phyloP scores from a whole-genome alignment of 495 filamentous ascomycete genomes.

The Parathielavia appendiculata region DNA sequence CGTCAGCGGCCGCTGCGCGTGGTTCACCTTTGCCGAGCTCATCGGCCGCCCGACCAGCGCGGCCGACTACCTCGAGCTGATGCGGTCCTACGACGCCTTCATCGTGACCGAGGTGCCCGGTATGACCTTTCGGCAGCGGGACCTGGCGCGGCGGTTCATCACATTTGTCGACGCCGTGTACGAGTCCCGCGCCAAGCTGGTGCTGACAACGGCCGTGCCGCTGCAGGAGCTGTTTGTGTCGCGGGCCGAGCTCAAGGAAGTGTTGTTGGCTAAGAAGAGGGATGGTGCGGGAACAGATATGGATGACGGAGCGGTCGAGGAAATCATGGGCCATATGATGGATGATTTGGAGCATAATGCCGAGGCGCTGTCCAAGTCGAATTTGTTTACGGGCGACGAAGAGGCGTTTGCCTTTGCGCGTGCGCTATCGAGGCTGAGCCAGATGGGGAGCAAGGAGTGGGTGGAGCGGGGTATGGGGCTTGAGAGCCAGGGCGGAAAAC shows the following conservation, averaged over 20 bases:
- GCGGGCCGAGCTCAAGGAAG: slow-evolving; percentile 62
- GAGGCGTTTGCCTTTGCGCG: slow-evolving; percentile 94
- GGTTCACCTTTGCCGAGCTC: slow-evolving; percentile 85
- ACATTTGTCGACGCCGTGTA: slow-evolving; percentile 97
- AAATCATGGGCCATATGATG: slow-evolving; percentile 86
- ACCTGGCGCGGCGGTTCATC: slow-evolving; percentile 88
- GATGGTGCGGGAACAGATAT: slow-evolving; percentile 19
- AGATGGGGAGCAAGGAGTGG: slow-evolving; percentile 96
- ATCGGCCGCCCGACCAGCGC: slow-evolving; percentile 83
- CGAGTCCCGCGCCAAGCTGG: slow-evolving; percentile 81
- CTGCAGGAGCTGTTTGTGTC: slow-evolving; percentile 84
- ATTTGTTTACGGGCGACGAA: slow-evolving; percentile 90
- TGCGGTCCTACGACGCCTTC: slow-evolving; percentile 85
- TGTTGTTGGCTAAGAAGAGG: slow-evolving; percentile 27
- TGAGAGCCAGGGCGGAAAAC: slow-evolving; percentile 51
- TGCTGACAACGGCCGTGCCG: slow-evolving; percentile 82
- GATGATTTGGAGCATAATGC: slow-evolving; percentile 89
- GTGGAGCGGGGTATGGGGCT: slow-evolving; percentile 79
- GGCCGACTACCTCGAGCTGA: slow-evolving; percentile 91
- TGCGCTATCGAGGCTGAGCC: slow-evolving; percentile 73
- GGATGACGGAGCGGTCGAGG: slow-evolving; percentile 54
- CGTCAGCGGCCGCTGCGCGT: slow-evolving; percentile 81
- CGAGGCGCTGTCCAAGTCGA: slow-evolving; percentile 75
- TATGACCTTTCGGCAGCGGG: slow-evolving; percentile 81
- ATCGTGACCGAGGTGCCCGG: slow-evolving; percentile 86